Base-by-base conservation (phyloP, 2,329 filamentous ascomycete genomes). In the Botryotinia narcissicola region DNA sequence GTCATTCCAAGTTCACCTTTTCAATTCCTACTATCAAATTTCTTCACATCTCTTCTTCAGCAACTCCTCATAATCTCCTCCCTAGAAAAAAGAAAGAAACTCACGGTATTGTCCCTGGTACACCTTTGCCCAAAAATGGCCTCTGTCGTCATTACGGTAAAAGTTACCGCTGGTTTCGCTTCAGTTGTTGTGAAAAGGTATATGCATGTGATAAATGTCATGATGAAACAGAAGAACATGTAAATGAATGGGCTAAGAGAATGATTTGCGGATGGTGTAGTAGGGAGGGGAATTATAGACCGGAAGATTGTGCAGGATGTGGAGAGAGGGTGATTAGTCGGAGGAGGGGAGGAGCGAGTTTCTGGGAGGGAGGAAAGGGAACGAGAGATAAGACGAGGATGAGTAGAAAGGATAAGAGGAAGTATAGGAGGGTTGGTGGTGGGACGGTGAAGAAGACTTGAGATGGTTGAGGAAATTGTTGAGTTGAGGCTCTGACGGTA, bases 351-450 rank as follows among this genome's bases (percentile, higher is more conserved):
- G 84, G 84, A 61, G 60, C 68, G 5, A 93, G 93, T 0, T 97
- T 94, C 82, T 97, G 93, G 93, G 93, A 97, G 84, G 93, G 93
- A 18, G 93, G 93, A 1, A 93, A 92, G 81, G 92, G 92, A 1
- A 95, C 92, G n/a, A 85, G 93, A 75, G 92, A 94, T 80, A 88
- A 86, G 81, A 83, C 83, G 46, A 83, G 86, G 78, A 95, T 95
- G 93, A 92, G 89, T 78, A 86, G 90, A 74, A 94, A 93, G 82
- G 92, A 94, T 82, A 90, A 90, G 79, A 87, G 92, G 79, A 94
- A 94, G 84, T 90, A 89, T 81, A 91, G 90, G 80, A 85, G 91
- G 70, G 80, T 88, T 59, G 88, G 87, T 4, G 76, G 66, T 51
- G 70, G 67, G 57, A 54, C 51, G 12, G 35, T 42, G 29, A 77